A percentile compares a stretch with the other conserved stretches of the same genome.
These are phyloP conservation scores for Ormosia emarginata DNA, from an alignment of 306 rosid genomes.

Conservation along the genomic window DNA sequence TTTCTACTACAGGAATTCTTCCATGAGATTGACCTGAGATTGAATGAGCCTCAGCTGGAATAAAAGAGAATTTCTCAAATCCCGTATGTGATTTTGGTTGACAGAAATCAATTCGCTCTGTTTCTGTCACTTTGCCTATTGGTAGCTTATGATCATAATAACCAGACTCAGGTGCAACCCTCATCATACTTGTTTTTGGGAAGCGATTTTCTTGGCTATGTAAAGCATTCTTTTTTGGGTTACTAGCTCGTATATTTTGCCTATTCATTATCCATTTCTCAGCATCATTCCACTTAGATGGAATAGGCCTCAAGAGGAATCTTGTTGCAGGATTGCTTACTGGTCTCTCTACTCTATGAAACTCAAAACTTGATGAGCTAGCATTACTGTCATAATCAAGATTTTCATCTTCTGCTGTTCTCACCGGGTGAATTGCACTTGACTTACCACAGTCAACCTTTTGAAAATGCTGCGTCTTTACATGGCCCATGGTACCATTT, in stretches of 20 bases:
- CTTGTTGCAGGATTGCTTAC: slow-evolving; percentile 49
- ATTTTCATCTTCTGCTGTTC: slow-evolving; percentile 73
- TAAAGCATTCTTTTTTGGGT: slow-evolving; percentile 44
- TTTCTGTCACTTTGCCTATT: slow-evolving; percentile 46
- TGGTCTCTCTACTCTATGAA: slow-evolving; percentile 77
- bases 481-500: slow-evolving; percentile 29
- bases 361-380: slow-evolving; percentile 98
- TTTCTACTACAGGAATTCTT: slow-evolving; percentile 36
- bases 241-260: slow-evolving; percentile 44
- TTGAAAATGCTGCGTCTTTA: slow-evolving; percentile 45
- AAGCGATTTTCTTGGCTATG: slow-evolving; percentile 62
- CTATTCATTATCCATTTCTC: slow-evolving; percentile 93
- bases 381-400: slow-evolving; percentile 95
- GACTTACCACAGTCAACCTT: slow-evolving; percentile 61
- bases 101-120: slow-evolving; percentile 75
- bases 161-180: slow-evolving; percentile 75
- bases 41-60: slow-evolving; percentile 40
- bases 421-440: slow-evolving; percentile 56
- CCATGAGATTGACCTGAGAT: slow-evolving; percentile 46
- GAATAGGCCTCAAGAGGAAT: slow-evolving; percentile 66
- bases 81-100: slow-evolving; percentile 56
- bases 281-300: slow-evolving; percentile 96
- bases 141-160: slow-evolving; percentile 49
- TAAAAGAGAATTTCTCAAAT: slow-evolving; percentile 70
- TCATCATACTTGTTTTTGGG: slow-evolving; percentile 48